Percentiles rank a stretch among this genome's conserved stretches.
Conservation (phyloP, 306 rosid genomes). For the Crataegus laevigata region DNA sequence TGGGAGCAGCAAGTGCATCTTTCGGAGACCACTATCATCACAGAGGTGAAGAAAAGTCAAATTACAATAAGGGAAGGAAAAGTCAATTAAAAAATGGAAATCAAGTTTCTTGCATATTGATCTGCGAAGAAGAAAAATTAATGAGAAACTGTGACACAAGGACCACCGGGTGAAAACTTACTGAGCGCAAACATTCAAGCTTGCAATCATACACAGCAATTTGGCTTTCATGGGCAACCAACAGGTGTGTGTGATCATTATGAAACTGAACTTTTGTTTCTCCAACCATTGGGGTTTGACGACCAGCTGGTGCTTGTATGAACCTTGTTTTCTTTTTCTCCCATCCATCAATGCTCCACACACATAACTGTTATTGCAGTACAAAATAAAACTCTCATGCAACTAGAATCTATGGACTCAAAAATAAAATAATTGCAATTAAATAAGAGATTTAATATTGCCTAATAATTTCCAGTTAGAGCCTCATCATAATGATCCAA, state of each 20-base stretch:
- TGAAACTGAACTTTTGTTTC: slow-evolving; percentile 45
- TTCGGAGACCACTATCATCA: slow-evolving; percentile 33
- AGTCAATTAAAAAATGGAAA: not conserved
- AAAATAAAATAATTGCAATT: not conserved
- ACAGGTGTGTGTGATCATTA: slow-evolving; percentile 32
- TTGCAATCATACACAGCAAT: slow-evolving; percentile 32
- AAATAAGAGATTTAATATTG: not conserved
- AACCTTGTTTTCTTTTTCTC: slow-evolving; percentile 40
- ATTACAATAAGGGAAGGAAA: not conserved
- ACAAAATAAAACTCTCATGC: not conserved
- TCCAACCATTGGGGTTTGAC: slow-evolving; percentile 34
- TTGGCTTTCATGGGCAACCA: slow-evolving; percentile 45
- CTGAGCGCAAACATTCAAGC: slow-evolving; percentile 35
- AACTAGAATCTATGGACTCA: not conserved
- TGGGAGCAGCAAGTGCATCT: slow-evolving; percentile 27
- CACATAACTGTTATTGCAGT: slow-evolving; percentile 25
- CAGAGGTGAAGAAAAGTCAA: not conserved
- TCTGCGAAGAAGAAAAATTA: not conserved
- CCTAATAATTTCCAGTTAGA: not conserved
- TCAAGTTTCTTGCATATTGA: not conserved
- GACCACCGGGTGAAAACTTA: slow-evolving; percentile 15
- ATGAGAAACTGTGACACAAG: not conserved
- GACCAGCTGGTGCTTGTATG: slow-evolving; percentile 34
- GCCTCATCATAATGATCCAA: not conserved
- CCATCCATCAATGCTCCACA: slow-evolving; percentile 45